Evolutionary conservation across 2,329 filamentous ascomycete species (phyloP).

Genomic region (Fusarium albidum): DNA sequence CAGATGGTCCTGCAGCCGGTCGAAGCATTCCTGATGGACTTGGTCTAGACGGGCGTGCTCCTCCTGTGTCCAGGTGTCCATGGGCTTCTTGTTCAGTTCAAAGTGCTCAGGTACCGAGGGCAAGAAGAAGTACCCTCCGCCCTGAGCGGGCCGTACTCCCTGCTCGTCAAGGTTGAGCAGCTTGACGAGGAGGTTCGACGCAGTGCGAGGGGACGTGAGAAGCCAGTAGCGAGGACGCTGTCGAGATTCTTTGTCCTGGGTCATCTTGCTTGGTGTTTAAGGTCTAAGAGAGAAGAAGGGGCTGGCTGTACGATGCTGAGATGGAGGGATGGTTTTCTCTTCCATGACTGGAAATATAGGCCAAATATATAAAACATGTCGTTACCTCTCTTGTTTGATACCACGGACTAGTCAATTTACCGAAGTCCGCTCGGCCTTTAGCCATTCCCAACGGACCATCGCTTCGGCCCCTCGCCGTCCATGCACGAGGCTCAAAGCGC

Average conservation of each 20-base stretch:
- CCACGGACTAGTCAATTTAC: too few relatives aligned
- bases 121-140: constrained; percentile 33
- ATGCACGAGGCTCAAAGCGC: too few relatives aligned
- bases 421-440: constrained; percentile 26
- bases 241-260: constrained; percentile 7
- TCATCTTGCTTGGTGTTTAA: constrained; percentile 14
- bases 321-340: neutral
- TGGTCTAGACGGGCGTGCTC: neutral
- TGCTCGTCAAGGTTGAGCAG: constrained; percentile 32
- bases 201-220: constrained; percentile 28
- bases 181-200: constrained; percentile 31
- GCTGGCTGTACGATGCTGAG: too few relatives aligned
- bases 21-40: constrained; percentile 8
- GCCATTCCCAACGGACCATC: constrained; percentile 18
- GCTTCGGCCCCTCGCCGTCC: constrained; percentile 17
- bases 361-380: too few relatives aligned
- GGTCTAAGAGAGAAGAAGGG: too few relatives aligned
- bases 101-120: constrained; percentile 7
- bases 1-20: constrained; percentile 23
- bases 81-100: constrained; percentile 5
- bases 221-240: constrained; percentile 26
- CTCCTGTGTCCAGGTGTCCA: constrained; percentile 25
- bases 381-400: too few relatives aligned
- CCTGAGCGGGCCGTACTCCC: constrained; percentile 17
- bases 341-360: too few relatives aligned